Percentiles rank a stretch among this genome's conserved stretches.
These are phyloP conservation scores for Dactylonectria estremocensis DNA, from an alignment of 2,329 filamentous ascomycete genomes.

Conservation along the genomic window DNA sequence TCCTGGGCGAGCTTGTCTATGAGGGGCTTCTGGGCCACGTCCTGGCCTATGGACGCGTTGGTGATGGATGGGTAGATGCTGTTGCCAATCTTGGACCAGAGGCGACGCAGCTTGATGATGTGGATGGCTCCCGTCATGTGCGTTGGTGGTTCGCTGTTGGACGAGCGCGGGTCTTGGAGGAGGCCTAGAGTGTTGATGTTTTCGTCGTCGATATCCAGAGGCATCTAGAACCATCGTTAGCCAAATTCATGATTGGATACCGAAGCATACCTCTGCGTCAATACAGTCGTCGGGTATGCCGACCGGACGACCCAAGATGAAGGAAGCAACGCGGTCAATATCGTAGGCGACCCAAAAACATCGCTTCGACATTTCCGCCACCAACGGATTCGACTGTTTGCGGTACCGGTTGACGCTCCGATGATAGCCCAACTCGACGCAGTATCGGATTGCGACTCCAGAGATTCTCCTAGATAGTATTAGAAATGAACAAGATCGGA, in stretches of 20 bases:
- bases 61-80: slow-evolving; percentile 42
- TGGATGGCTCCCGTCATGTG: slow-evolving; percentile 51
- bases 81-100: slow-evolving; percentile 50
- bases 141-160: slow-evolving; percentile 40
- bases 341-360: slow-evolving; percentile 40
- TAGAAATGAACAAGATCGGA: background rate
- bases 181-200: slow-evolving; percentile 34
- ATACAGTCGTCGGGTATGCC: slow-evolving; percentile 38
- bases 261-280: slow-evolving; percentile 30
- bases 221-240: slow-evolving; percentile 15
- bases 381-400: slow-evolving; percentile 35
- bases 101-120: slow-evolving; percentile 47
- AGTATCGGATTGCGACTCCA: slow-evolving; percentile 34
- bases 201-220: slow-evolving; percentile 37
- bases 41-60: slow-evolving; percentile 19
- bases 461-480: slow-evolving; percentile 30
- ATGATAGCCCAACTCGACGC: slow-evolving; percentile 36
- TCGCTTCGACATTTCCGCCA: slow-evolving; percentile 38
- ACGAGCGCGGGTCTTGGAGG: slow-evolving; percentile 25
- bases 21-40: slow-evolving; percentile 32
- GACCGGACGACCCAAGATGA: slow-evolving; percentile 35
- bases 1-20: slow-evolving; percentile 42
- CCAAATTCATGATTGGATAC: accelerated
- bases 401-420: slow-evolving; percentile 36
- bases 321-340: slow-evolving; percentile 36